Evolutionary conservation across 2,329 filamentous ascomycete genomes (phyloP).

Genomic region (Hysterium pulicare): DNA sequence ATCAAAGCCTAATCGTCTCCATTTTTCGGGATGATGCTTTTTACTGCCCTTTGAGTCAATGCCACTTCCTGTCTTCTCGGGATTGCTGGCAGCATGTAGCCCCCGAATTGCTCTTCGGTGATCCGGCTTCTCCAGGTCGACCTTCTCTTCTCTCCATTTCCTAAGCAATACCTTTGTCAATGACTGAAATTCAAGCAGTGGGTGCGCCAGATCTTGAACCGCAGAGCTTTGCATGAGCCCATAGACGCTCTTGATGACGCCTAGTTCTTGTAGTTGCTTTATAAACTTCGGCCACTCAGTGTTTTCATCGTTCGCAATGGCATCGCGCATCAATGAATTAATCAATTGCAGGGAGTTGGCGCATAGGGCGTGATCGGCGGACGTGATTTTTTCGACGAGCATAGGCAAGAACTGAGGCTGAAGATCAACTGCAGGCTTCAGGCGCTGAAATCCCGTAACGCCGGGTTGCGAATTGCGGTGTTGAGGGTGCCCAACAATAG

Average conservation of each 20-base stretch:
- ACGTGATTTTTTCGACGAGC: slow-evolving; percentile 85
- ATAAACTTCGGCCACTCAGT: slow-evolving; percentile 96
- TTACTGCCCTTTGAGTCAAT: slow-evolving; percentile 52
- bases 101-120: slow-evolving; percentile 84
- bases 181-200: slow-evolving; percentile 87
- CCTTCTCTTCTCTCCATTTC: slow-evolving; percentile 81
- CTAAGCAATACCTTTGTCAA: slow-evolving; percentile 82
- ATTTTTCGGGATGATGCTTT: slow-evolving; percentile 84
- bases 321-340: slow-evolving; percentile 91
- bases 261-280: slow-evolving; percentile 86
- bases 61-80: slow-evolving; percentile 50
- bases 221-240: slow-evolving; percentile 91
- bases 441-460: slow-evolving; percentile 80
- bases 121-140: slow-evolving; percentile 83
- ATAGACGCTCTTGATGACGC: slow-evolving; percentile 86
- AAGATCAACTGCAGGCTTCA: slow-evolving; percentile 86
- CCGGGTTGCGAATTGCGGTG: slow-evolving; percentile 53
- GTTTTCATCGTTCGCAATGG: slow-evolving; percentile 70
- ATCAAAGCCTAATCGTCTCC: slow-evolving; percentile 87
- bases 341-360: slow-evolving; percentile 93
- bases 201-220: slow-evolving; percentile 84
- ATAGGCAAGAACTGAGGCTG: slow-evolving; percentile 94
- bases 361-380: slow-evolving; percentile 91
- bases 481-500: slow-evolving; percentile 83
- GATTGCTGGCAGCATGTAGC: slow-evolving; percentile 77